These are phyloP conservation scores for Aspergillus conjunctus DNA, from an alignment of 495 filamentous ascomycete species.

Conservation along the genomic window DNA sequence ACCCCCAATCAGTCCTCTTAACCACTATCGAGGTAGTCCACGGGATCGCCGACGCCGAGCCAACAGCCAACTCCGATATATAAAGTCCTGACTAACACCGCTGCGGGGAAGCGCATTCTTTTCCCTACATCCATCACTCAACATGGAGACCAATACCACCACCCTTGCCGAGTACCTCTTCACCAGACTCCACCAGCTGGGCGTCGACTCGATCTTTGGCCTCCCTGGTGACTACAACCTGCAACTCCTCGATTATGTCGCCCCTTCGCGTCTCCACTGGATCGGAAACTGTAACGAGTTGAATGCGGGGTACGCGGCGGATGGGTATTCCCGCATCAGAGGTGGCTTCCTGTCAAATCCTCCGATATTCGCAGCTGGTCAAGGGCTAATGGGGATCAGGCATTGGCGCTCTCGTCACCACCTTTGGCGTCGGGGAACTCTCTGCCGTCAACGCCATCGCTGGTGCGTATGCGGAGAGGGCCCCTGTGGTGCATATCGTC, in stretches of 20 bases:
- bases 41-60: not conserved
- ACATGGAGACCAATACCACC: constrained; percentile 17
- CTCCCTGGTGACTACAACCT: constrained; percentile 78
- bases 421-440: constrained; percentile 78
- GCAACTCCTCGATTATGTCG: constrained; percentile 64
- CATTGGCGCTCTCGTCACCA: constrained; percentile 64
- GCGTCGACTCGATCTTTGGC: constrained; percentile 65
- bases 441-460: constrained; percentile 73
- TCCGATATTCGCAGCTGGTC: not conserved
- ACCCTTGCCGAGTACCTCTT: constrained; percentile 63
- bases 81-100: not conserved
- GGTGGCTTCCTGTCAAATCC: constrained; percentile 53
- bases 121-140: not conserved
- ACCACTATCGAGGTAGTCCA: not conserved
- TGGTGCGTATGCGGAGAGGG: constrained; percentile 70
- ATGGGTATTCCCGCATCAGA: constrained; percentile 75
- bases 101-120: not conserved
- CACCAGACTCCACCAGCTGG: constrained; percentile 65
- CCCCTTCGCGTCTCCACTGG: constrained; percentile 64
- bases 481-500: constrained; percentile 81
- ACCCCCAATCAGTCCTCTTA: not conserved
- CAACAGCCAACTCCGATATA: not conserved
- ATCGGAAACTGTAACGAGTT: constrained; percentile 78
- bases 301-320: constrained; percentile 78
- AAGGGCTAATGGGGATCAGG: constrained; percentile 2